phyloP scores from a whole-genome alignment of 169 alveolate genomes.

The Theileria annulata region DNA sequence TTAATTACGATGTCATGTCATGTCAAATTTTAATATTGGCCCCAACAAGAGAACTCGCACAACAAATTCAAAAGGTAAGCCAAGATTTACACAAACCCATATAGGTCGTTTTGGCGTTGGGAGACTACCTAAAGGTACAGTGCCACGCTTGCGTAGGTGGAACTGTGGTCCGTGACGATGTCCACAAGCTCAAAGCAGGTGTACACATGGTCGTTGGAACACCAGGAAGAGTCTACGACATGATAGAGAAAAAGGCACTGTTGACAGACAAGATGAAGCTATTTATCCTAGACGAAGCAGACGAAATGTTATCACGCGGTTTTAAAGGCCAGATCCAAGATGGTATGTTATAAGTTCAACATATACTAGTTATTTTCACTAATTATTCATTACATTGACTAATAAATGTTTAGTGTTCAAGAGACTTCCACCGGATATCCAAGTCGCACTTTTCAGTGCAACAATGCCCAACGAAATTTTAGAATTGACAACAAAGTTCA shows the following conservation, averaged over 20 bases:
- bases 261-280: constrained; percentile 89
- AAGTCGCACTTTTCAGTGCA: constrained; percentile 94
- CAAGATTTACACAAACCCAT: background rate
- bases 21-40: constrained; percentile 96
- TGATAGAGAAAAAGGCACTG: constrained; percentile 93
- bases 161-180: constrained; percentile 97
- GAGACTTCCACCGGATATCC: constrained; percentile 78
- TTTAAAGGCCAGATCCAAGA: constrained; percentile 92
- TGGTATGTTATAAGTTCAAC: constrained; percentile 23
- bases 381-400: constrained; percentile 4
- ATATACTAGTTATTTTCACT: background rate
- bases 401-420: constrained; percentile 62
- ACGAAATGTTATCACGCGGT: constrained; percentile 98
- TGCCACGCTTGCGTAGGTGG: constrained; percentile 99
- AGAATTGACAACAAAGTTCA: constrained; percentile 93
- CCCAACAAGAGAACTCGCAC: constrained; percentile 99
- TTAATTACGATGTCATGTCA: constrained; percentile 87
- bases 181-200: constrained; percentile 92
- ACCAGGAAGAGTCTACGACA: constrained; percentile 98
- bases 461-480: constrained; percentile 96
- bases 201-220: constrained; percentile 99
- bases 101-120: constrained; percentile 81
- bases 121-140: constrained; percentile 88
- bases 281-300: constrained; percentile 98
- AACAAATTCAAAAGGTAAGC: constrained; percentile 92